phyloP scores from a whole-genome alignment of 768 basidiomycete genomes.

The Plicaturopsis crispa region DNA sequence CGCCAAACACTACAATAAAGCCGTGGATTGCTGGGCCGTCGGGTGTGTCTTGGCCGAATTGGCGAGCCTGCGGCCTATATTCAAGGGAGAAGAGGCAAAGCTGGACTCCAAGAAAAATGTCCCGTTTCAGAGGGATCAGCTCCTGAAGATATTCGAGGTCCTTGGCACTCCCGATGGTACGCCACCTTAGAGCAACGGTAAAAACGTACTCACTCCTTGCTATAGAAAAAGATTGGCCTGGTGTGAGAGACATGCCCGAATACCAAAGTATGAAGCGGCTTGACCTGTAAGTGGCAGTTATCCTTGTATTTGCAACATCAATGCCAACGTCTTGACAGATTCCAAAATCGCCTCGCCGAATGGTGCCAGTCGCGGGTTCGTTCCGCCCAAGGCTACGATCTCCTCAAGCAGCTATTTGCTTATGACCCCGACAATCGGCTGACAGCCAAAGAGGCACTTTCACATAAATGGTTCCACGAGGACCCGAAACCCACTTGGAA shows the following conservation, averaged over 20 bases:
- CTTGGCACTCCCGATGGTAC: conserved; percentile 82
- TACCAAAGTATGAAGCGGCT: conserved; percentile 76
- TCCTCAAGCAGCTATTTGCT: conserved; percentile 78
- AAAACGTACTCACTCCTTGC: conserved; percentile 1
- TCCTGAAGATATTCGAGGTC: conserved; percentile 94
- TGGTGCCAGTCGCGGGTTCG: conserved; percentile 73
- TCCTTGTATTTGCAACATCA: neutral
- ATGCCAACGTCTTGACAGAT: conserved; percentile 28
- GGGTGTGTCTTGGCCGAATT: conserved; percentile 98
- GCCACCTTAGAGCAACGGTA: conserved; percentile 13
- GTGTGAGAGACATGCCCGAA: conserved; percentile 80
- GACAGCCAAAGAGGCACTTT: conserved; percentile 73
- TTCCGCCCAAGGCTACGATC: conserved; percentile 62
- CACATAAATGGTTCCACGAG: conserved; percentile 89
- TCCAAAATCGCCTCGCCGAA: conserved; percentile 50
- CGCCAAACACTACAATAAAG: conserved; percentile 95
- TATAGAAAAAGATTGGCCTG: conserved; percentile 83
- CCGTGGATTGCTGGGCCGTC: conserved; percentile 95
- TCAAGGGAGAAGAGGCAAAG: conserved; percentile 99
- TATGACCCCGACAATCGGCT: conserved; percentile 88
- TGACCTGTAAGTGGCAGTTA: conserved; percentile 45
- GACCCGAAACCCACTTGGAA: conserved; percentile 82
- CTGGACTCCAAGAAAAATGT: conserved; percentile 95
- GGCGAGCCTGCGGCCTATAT: conserved; percentile 89
- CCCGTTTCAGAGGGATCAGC: conserved; percentile 93